Percentiles rank a stretch among this genome's conserved stretches.
Conservation (phyloP, 2,329 filamentous ascomycete genomes). For the Trichoderma sp. region DNA sequence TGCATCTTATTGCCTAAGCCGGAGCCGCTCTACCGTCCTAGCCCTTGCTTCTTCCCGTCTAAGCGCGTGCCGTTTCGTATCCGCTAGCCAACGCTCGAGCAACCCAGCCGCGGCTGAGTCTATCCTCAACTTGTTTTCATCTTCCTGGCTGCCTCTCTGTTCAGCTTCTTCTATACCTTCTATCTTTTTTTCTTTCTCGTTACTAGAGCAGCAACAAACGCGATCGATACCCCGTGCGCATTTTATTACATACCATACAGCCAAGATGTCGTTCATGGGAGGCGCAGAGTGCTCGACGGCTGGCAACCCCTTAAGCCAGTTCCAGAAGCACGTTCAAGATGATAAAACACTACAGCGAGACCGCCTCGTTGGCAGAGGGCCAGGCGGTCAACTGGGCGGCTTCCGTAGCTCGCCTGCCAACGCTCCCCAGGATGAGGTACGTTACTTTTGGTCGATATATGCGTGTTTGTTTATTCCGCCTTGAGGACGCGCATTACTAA, state of each 20-base stretch:
- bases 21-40: conserved; percentile 5
- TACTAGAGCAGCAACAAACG: not conserved
- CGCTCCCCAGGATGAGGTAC: conserved; percentile 72
- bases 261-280: conserved; percentile 87
- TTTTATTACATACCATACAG: conserved; percentile 8
- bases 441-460: conserved; percentile 23
- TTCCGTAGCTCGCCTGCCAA: conserved; percentile 73
- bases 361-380: conserved; percentile 74
- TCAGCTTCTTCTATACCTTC: not conserved
- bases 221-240: conserved; percentile 12
- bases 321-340: conserved; percentile 95
- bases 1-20: conserved; percentile 3
- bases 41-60: conserved; percentile 5
- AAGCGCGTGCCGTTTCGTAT: conserved; percentile 5
- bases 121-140: conserved; percentile 1
- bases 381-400: conserved; percentile 69
- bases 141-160: not conserved
- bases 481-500: conserved; percentile 34
- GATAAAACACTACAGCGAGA: conserved; percentile 95
- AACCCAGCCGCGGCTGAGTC: conserved; percentile 13
- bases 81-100: not conserved
- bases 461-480: conserved; percentile 11
- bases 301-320: conserved; percentile 93
- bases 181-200: not conserved
- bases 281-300: conserved; percentile 96